Percentiles rank a stretch among this genome's conserved stretches.
Conservation (phyloP, 2,329 filamentous ascomycete genomes). For the Chrysosporium queenslandicum region DNA sequence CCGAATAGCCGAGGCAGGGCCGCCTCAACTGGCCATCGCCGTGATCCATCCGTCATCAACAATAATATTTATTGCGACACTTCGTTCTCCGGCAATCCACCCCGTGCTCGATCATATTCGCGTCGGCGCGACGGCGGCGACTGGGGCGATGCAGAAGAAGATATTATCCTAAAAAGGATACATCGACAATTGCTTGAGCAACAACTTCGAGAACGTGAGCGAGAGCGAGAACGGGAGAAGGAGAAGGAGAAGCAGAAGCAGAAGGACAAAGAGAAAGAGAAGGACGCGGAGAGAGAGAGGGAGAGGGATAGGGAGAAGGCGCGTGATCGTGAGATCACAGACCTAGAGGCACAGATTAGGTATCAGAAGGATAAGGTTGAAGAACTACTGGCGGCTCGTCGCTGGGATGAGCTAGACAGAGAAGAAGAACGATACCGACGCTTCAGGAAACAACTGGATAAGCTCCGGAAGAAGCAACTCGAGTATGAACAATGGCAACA, state of each 20-base stretch:
- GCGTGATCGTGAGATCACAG: conserved; percentile 12
- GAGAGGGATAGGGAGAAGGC: background rate
- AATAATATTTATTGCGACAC: conserved; percentile 17
- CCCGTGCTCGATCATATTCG: conserved; percentile 7
- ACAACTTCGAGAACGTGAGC: conserved; percentile 18
- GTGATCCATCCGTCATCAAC: conserved; percentile 26
- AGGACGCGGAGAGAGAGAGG: conserved; percentile 16
- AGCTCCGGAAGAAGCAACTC: background rate
- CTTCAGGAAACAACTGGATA: no score
- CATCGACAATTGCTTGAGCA: background rate
- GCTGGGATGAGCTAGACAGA: background rate
- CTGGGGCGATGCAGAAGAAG: conserved; percentile 17
- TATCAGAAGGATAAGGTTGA: background rate
- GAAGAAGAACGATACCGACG: background rate
- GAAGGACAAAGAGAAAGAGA: background rate
- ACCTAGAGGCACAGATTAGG: background rate
- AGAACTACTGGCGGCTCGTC: background rate
- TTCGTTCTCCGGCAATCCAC: background rate
- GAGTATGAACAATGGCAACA: no score
- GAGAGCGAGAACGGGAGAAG: conserved; percentile 27
- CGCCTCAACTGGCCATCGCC: conserved; percentile 25
- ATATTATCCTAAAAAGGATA: background rate
- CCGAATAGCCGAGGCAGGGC: conserved; percentile 26
- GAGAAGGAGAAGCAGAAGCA: no score
- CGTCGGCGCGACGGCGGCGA: background rate